Evolutionary conservation across 2,329 filamentous ascomycete genomes (phyloP).

Genomic region (Colletotrichum noveboracense): DNA sequence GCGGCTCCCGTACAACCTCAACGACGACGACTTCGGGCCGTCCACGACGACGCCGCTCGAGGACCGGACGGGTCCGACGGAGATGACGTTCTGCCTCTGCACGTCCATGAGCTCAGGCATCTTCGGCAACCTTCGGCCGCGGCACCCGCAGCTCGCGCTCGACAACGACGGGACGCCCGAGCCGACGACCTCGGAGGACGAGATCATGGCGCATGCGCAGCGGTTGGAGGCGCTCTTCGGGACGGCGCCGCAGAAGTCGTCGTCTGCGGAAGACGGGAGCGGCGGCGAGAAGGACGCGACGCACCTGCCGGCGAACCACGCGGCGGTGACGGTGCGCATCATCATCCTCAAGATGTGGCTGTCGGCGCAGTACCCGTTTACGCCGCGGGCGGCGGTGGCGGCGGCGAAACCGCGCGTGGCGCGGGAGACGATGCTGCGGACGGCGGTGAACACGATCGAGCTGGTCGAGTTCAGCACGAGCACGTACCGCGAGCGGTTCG

Average conservation of each 20-base stretch:
- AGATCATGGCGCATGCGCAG: conserved; percentile 44
- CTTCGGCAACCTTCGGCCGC: conserved; percentile 39
- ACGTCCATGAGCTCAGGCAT: conserved; percentile 43
- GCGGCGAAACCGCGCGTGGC: conserved; percentile 36
- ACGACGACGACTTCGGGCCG: conserved; percentile 56
- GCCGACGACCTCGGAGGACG: conserved; percentile 36
- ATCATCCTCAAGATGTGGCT: conserved; percentile 54
- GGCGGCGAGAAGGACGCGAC: neutral
- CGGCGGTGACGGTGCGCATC: conserved; percentile 44
- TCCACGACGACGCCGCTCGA: conserved; percentile 36
- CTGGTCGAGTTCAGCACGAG: conserved; percentile 36
- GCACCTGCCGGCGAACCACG: conserved; percentile 40
- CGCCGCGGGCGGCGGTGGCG: conserved; percentile 29
- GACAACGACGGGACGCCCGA: neutral
- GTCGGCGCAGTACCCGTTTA: conserved; percentile 49
- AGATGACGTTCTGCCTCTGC: conserved; percentile 45
- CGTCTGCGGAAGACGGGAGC: neutral
- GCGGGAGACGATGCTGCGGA: conserved; percentile 48
- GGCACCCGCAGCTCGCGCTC: conserved; percentile 34
- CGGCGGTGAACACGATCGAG: conserved; percentile 52
- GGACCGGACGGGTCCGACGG: conserved; percentile 41
- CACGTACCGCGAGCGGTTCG: conserved; percentile 42
- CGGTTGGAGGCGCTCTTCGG: conserved; percentile 45
- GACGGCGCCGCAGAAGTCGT: conserved; percentile 35
- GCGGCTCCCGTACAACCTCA: conserved; percentile 54